Evolutionary conservation across 106 monocot genomes (phyloP), one percentile per base, ranked within the genome.

Genomic region (Dendrobium chrysotoxum): DNA sequence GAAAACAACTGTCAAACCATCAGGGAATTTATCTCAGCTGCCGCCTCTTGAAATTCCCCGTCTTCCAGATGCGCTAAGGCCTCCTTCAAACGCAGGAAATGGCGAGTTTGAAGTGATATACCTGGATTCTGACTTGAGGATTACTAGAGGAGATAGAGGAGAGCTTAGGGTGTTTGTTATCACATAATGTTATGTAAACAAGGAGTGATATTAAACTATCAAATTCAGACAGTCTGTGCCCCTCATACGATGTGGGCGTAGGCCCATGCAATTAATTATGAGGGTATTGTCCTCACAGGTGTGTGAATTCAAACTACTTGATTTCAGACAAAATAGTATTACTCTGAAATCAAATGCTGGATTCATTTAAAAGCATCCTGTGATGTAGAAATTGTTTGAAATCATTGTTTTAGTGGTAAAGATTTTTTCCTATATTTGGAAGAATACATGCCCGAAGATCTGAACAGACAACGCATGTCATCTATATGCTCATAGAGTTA

Each of bases 81-180:
- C 90, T 75, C 79, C 92, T 75, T 90, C 92, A 21, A 89, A 90
- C 80, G 86, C 87, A 1, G 88, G 96, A 6, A 86, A 78, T 23
- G 97, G 94, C 13, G 92, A 94, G 55, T 97, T 97, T 54, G 91
- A 97, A 77, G 94, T 97, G 20, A 93, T 92, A 1, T 97, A 94
- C 70, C 76, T 89, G 16, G 97, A 97, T 80, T 45, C 70, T 7
- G 90, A 90, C 65, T 86, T 78, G 6, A 90, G 97, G 13, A 85
- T 92, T 74, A 97, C 94, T 0, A 81, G 97, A 61, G 97, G 97
- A n/a, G 97, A 97, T 54, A 88, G 92, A 85, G 94, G 79, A 41
- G 94, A 97, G 82, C 90, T 97, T 47, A 90, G 96, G 79, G 94
- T 97, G 64, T 97, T 97, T 85, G 94, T 97, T 0, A 89, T 90